phyloP scores from a whole-genome alignment of 192 early-diverging fungal species.

The Mortierella hygrophila region DNA sequence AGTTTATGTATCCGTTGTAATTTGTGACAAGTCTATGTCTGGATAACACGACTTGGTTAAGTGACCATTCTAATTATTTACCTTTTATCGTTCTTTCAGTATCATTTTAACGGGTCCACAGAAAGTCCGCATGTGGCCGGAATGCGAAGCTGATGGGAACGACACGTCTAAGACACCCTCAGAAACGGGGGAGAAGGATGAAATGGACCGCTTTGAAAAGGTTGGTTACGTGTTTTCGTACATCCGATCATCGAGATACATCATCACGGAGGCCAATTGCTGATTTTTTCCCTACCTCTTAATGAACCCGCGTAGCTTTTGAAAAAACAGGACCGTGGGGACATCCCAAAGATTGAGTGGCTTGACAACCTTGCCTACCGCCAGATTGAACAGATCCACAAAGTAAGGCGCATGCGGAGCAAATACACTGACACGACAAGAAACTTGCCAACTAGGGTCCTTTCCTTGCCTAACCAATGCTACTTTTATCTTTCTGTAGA shows the following conservation, averaged over 20 bases:
- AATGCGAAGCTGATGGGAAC: constrained; percentile 74
- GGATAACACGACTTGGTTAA: not conserved
- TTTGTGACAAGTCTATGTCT: not conserved
- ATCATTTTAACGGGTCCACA: constrained; percentile 90
- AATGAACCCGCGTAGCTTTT: constrained; percentile 61
- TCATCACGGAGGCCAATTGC: not conserved
- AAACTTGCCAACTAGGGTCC: not conserved
- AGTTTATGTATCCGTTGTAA: not conserved
- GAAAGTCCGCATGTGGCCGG: constrained; percentile 79
- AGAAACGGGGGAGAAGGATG: constrained; percentile 65
- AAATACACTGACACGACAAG: constrained; percentile 15
- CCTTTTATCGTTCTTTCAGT: constrained; percentile 55
- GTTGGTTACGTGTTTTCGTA: constrained; percentile 37
- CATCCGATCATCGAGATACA: not conserved
- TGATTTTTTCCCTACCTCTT: not conserved
- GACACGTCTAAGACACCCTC: constrained; percentile 67
- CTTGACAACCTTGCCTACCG: constrained; percentile 92
- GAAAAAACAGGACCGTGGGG: constrained; percentile 89
- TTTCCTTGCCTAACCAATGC: not conserved
- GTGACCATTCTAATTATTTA: not conserved
- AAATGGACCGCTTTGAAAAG: constrained; percentile 91
- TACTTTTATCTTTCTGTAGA: constrained; percentile 48
- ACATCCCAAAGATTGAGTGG: constrained; percentile 91
- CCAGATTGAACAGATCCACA: constrained; percentile 87
- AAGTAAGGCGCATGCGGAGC: constrained; percentile 56